Base-by-base conservation (phyloP, 257 asterid species). In the Solanum bulbocastanum region DNA sequence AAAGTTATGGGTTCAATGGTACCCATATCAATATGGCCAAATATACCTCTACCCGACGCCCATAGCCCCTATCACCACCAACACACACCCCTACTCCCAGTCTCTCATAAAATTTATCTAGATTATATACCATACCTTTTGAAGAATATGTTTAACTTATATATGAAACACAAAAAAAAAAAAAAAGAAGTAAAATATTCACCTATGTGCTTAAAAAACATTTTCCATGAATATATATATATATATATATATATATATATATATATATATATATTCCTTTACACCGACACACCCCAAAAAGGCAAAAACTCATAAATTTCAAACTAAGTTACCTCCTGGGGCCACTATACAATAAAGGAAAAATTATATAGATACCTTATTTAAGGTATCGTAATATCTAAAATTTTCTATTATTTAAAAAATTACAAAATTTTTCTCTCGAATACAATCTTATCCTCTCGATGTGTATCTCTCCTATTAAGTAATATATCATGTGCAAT, bases 121-220 rank as follows among this genome's bases (percentile, higher is more conserved):
- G 10, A 66, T 66, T 66, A 27, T 66, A 66, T 25, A 66, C 1
- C 0, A 66, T 25, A 1, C 1, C 12, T 25, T 13, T 68, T 2
- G 2, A 13, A 68, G 6, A 66, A 12, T 27, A 49, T 25, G 0
- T 68, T 66, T 68, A 1, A 6, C 20, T 27, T 13, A 1, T 10
- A 0, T 6, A 27, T 14, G 3, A 3, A 68, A 68, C 3, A 62
- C 0, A 62, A 0, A 2, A n/a, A 2, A 5, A 23, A 10, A 62
- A 4, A 23, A 0, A 58, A 1, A 18, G 3, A 16, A 13, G 27
- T 10, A 62, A 62, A 25, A n/a, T 10, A 23, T 3, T 12, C 8
- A 13, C 22, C 8, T 66, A 12, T 66, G 32, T 11, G 32, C 33
- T 65, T 25, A 3, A n/a, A 62, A 46, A 15, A 14, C 2, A n/a